Evolutionary conservation across 306 rosid genomes (phyloP), one percentile per base, ranked within the genome.

Genomic region (Rosa chinensis): DNA sequence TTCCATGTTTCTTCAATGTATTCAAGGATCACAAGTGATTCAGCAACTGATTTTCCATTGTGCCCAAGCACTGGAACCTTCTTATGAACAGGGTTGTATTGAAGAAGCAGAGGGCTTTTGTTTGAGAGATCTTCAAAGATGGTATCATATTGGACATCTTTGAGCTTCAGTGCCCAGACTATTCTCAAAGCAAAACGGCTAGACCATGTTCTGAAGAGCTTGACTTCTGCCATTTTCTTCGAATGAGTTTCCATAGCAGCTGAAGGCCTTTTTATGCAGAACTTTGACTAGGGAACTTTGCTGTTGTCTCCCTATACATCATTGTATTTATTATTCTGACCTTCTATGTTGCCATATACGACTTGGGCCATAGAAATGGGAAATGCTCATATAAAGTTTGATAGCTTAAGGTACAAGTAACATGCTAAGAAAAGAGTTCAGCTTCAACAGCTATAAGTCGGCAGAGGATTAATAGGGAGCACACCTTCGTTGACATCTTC

Each of bases 141-240:
- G 49, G 71, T 16, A 0, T 80, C 85, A 52, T 64, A 81, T 25
- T 55, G 70, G 42, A 86, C 10, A 6, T 83, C 87, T 61, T 86
- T 86, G 28, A 78, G 21, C 23, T 86, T 39, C 58, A 86, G 81
- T 2, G 89, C 89, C 89, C 87, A 83, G 18, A 80, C 78, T 8
- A 86, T 64, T 72, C 89, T 80, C 52, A 83, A 17, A 42, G 80
- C 0, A 35, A 62, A 81, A 10, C 64, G 82, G 66, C 82, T 86
- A 13, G 87, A 81, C 87, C 87, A 83, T 25, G 79, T 75, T 37
- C 82, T 81, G 0, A 84, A 59, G 5, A 80, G 63, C 79, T 80
- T 84, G 70, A 80, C 20, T 64, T 79, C 82, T 55, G 53, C 78
- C 76, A 80, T 84, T 39, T n/a, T 76, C 53, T 55, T 74, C 4